Conservation (phyloP, 768 basidiomycete species). For the Tylopilus rubrobrunneus region DNA sequence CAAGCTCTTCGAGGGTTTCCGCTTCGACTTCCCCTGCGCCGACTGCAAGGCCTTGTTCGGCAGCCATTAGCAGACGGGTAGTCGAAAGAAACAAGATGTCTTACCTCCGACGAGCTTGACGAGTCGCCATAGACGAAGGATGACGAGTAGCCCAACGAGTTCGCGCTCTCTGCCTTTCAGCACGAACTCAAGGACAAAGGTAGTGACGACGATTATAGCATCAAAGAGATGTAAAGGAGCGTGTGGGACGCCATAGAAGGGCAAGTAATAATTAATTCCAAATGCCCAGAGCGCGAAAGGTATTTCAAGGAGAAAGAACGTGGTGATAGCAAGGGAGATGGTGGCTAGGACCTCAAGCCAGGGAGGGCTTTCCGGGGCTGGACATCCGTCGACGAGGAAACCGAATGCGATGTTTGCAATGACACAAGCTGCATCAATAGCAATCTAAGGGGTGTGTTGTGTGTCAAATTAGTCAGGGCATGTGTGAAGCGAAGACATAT, state of each 20-base stretch:
- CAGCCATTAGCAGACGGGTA: neutral
- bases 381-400: constrained; percentile 55
- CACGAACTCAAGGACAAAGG: constrained; percentile 69
- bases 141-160: constrained; percentile 63
- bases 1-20: constrained; percentile 45
- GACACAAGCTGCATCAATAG: constrained; percentile 67
- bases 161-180: constrained; percentile 68
- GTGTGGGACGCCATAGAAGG: constrained; percentile 51
- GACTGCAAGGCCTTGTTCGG: constrained; percentile 60
- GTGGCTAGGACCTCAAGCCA: constrained; percentile 64
- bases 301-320: constrained; percentile 75
- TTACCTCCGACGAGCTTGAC: constrained; percentile 68
- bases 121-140: constrained; percentile 77
- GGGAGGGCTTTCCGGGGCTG: constrained; percentile 39
- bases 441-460: constrained; percentile 36
- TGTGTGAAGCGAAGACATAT: constrained; percentile 17
- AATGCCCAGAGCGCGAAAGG: constrained; percentile 65
- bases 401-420: constrained; percentile 67
- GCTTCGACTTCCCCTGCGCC: constrained; percentile 71
- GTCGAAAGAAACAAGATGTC: constrained; percentile 3
- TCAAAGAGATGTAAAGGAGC: constrained; percentile 73
- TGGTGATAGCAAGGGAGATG: constrained; percentile 65
- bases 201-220: constrained; percentile 62
- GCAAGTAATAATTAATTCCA: constrained; percentile 59
- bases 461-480: constrained; percentile 12